Conservation (phyloP, 2,329 filamentous ascomycete genomes). For the Colletotrichum echinochloae region DNA sequence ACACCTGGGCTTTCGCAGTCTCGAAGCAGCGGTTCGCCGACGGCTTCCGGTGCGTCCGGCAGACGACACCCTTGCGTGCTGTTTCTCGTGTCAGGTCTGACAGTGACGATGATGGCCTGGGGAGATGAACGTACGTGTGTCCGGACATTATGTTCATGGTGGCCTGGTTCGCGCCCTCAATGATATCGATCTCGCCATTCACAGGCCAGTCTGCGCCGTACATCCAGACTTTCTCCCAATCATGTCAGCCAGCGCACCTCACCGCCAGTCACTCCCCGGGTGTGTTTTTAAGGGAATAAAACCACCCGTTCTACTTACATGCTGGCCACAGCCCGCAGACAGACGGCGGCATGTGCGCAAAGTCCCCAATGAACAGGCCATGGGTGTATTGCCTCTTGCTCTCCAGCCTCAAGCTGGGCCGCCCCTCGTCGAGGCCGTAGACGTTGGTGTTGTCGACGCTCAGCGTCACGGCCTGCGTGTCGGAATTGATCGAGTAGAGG, state of each 20-base stretch:
- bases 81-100: conserved; percentile 42
- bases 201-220: conserved; percentile 69
- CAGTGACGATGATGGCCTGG: neutral
- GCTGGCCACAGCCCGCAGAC: conserved; percentile 81
- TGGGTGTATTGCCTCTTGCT: conserved; percentile 73
- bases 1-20: conserved; percentile 45
- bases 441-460: conserved; percentile 57
- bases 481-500: conserved; percentile 57
- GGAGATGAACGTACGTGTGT: conserved; percentile 61
- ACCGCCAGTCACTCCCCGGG: no score
- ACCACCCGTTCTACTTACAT: conserved; percentile 58
- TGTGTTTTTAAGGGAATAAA: neutral
- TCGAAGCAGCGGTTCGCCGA: conserved; percentile 32
- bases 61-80: conserved; percentile 47
- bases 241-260: neutral
- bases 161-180: conserved; percentile 76
- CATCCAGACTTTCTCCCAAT: conserved; percentile 59
- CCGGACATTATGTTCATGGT: conserved; percentile 71
- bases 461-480: conserved; percentile 57
- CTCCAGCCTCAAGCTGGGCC: conserved; percentile 73
- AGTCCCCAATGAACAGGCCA: conserved; percentile 78
- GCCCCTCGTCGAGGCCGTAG: conserved; percentile 54
- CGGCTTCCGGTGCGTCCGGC: conserved; percentile 40
- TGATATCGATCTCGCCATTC: conserved; percentile 76
- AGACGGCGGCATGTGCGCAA: conserved; percentile 78